A percentile compares a stretch with the other conserved stretches of the same genome.
phyloP scores from a whole-genome alignment of 2,329 filamentous ascomycete genomes.

The Botrytis fabae region DNA sequence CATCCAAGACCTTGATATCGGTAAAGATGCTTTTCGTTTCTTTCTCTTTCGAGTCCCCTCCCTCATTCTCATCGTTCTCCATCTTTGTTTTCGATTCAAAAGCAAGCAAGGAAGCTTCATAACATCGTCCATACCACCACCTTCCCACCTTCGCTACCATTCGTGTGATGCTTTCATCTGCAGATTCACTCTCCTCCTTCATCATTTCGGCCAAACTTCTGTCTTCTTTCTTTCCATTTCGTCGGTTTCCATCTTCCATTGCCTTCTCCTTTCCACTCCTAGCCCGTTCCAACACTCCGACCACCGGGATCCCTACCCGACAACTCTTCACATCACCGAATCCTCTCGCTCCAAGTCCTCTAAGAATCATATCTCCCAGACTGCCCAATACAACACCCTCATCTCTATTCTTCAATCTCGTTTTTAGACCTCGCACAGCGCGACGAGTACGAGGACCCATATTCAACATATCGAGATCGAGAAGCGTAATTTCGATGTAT shows the following conservation, averaged over 20 bases:
- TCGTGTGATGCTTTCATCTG: slow-evolving; percentile 84
- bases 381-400: slow-evolving; percentile 61
- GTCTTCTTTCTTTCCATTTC: slow-evolving; percentile 42
- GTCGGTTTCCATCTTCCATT: slow-evolving; percentile 37
- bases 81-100: background rate
- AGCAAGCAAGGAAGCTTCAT: slow-evolving; percentile 55
- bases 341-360: slow-evolving; percentile 65
- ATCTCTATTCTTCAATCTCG: slow-evolving; percentile 62
- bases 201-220: slow-evolving; percentile 68
- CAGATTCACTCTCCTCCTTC: slow-evolving; percentile 65
- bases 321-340: slow-evolving; percentile 75
- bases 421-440: slow-evolving; percentile 69
- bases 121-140: slow-evolving; percentile 96
- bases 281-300: slow-evolving; percentile 47
- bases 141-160: slow-evolving; percentile 89
- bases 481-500: slow-evolving; percentile 74
- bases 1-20: slow-evolving; percentile 70
- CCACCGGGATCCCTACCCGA: slow-evolving; percentile 75
- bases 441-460: slow-evolving; percentile 73
- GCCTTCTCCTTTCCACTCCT: slow-evolving; percentile 14
- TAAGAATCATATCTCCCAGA: slow-evolving; percentile 61
- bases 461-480: slow-evolving; percentile 79
- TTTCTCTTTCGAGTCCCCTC: background rate
- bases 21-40: slow-evolving; percentile 69
- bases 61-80: background rate